Percentiles rank a stretch among this genome's conserved stretches.
These are phyloP conservation scores for Linderina pennispora DNA, from an alignment of 192 early-diverging fungal species.

Conservation along the genomic window DNA sequence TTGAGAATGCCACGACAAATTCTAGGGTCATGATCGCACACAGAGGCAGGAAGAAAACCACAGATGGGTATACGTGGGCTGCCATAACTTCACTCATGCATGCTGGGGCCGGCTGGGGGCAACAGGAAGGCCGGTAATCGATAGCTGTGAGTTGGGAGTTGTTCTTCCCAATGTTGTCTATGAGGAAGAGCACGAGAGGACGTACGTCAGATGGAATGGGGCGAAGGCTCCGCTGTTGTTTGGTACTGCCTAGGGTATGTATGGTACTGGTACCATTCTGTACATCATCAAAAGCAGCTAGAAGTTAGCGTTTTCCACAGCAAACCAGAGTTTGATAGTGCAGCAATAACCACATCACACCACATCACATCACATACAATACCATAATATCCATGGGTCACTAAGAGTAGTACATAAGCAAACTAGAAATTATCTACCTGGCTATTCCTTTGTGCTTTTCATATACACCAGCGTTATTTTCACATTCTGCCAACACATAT, in stretches of 20 bases:
- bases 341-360: too few relatives aligned
- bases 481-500: too few relatives aligned
- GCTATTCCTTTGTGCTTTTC: too few relatives aligned
- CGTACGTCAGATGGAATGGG: conserved; percentile 16
- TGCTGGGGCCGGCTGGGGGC: conserved; percentile 25
- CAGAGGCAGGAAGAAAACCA: background rate
- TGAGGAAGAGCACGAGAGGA: conserved; percentile 14
- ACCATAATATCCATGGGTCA: too few relatives aligned
- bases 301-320: too few relatives aligned
- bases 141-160: conserved; percentile 41
- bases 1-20: conserved; percentile 6
- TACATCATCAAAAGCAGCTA: background rate
- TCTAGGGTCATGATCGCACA: conserved; percentile 23
- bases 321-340: too few relatives aligned
- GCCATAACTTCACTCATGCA: conserved; percentile 36
- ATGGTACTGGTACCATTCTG: conserved; percentile 8
- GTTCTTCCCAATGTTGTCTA: conserved; percentile 14
- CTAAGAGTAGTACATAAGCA: too few relatives aligned
- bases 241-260: conserved; percentile 15
- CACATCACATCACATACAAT: too few relatives aligned
- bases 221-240: conserved; percentile 18
- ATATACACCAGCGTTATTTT: too few relatives aligned
- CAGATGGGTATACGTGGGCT: conserved; percentile 40
- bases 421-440: too few relatives aligned
- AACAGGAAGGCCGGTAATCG: background rate